Percentiles rank a stretch among this genome's conserved stretches.
Evolutionary conservation across 2,329 filamentous ascomycete genomes (phyloP).

Genomic region (Alternaria angustiovoidea): DNA sequence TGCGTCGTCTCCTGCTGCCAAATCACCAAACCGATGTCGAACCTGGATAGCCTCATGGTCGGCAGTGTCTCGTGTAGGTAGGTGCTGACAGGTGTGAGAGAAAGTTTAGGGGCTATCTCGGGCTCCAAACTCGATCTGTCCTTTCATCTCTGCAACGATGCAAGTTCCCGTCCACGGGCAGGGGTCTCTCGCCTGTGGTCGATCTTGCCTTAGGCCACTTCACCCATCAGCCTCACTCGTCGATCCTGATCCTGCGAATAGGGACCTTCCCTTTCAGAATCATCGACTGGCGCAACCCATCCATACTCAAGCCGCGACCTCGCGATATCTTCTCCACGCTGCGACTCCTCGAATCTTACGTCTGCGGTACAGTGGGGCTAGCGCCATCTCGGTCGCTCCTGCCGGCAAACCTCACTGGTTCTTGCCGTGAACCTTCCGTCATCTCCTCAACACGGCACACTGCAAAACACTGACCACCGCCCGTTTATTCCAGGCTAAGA

Average conservation of each 20-base stretch:
- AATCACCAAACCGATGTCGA: constrained; percentile 47
- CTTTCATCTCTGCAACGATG: constrained; percentile 40
- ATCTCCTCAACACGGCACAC: constrained; percentile 25
- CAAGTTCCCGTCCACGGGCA: constrained; percentile 36
- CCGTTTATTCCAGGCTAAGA: constrained; percentile 12
- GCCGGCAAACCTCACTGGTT: constrained; percentile 42
- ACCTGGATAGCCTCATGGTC: constrained; percentile 36
- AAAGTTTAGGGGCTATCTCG: constrained; percentile 42
- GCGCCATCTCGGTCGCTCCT: constrained; percentile 25
- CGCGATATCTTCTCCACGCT: constrained; percentile 3
- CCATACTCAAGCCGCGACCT: constrained; percentile 9
- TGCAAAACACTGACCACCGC: constrained; percentile 13
- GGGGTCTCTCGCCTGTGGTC: constrained; percentile 20
- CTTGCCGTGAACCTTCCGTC: constrained; percentile 19
- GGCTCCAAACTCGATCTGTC: constrained; percentile 37
- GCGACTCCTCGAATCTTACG: constrained; percentile 17
- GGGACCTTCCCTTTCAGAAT: constrained; percentile 5
- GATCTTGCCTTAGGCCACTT: constrained; percentile 25
- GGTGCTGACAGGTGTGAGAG: background rate
- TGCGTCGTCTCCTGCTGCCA: constrained; percentile 43
- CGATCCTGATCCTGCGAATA: constrained; percentile 38
- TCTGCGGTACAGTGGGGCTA: constrained; percentile 11
- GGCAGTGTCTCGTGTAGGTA: constrained; percentile 8
- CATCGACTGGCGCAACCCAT: background rate
- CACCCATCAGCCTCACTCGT: constrained; percentile 47